Conservation (phyloP, 805 yeast genomes). For the Spathaspora arborariae region DNA sequence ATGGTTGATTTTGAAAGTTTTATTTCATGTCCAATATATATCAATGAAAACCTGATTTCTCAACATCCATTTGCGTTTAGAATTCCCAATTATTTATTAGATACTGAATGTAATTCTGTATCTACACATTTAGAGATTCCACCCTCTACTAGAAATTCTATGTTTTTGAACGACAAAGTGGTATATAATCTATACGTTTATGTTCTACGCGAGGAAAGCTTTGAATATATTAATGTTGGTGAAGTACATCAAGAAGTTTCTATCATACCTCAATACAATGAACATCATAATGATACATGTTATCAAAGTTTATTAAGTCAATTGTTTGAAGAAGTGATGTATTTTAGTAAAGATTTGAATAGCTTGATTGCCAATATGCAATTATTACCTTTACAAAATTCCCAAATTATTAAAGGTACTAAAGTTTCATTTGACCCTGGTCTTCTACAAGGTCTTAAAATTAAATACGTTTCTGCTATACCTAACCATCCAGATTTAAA, state of each 20-base stretch:
- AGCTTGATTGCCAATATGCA: neutral
- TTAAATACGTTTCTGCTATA: constrained; percentile 4
- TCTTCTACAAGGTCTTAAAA: neutral
- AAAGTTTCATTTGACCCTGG: neutral
- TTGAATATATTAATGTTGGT: neutral
- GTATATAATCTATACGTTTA: constrained; percentile 4
- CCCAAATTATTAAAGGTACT: neutral
- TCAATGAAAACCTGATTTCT: neutral
- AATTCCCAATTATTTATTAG: constrained; percentile 10
- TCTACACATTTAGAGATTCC: constrained; percentile 7
- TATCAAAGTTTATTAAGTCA: neutral
- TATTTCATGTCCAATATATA: neutral
- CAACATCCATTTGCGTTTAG: constrained; percentile 9
- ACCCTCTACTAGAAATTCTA: constrained; percentile 4
- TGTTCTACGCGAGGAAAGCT: neutral
- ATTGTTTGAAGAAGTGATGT: neutral
- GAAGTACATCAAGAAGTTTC: neutral
- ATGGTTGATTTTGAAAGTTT: constrained; percentile 8
- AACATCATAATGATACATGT: neutral
- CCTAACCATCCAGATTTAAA: constrained; percentile 1
- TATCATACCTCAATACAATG: constrained; percentile 2
- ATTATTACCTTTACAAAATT: neutral
- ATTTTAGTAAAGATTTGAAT: constrained; percentile 1
- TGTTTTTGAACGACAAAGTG: neutral
- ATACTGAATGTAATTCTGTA: constrained; percentile 3